Evolutionary conservation across 2,329 filamentous ascomycete genomes (phyloP).

Genomic region (Stromatinia cepivora): DNA sequence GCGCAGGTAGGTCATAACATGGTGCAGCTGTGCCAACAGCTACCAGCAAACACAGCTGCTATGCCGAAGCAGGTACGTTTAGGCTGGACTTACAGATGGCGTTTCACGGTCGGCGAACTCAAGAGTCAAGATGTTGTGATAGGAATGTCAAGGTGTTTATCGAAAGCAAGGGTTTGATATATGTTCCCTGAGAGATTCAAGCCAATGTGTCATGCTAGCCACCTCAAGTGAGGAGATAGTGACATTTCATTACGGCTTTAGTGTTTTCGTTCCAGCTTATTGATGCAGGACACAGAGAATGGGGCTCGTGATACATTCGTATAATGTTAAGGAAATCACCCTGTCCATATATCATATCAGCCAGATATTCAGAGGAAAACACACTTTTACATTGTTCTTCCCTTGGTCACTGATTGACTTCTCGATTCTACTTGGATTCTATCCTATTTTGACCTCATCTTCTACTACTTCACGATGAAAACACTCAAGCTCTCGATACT

Average conservation of each 20-base stretch:
- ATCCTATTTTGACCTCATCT: not conserved
- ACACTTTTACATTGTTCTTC: not conserved
- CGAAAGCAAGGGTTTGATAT: not conserved
- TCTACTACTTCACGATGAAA: slow-evolving; percentile 2
- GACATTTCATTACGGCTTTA: slow-evolving; percentile 7
- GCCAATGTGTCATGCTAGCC: no score
- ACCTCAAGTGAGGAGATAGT: not conserved
- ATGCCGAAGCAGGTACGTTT: no score
- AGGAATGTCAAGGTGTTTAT: not conserved
- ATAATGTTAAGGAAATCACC: not conserved
- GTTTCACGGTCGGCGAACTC: not conserved
- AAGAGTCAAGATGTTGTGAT: not conserved
- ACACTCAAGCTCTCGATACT: slow-evolving; percentile 12
- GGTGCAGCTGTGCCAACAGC: not conserved
- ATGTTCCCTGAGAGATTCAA: not conserved
- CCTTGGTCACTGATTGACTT: not conserved
- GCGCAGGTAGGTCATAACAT: not conserved
- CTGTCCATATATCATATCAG: slow-evolving; percentile 1
- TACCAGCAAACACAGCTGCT: not conserved
- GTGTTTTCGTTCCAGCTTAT: not conserved
- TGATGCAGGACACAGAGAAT: not conserved
- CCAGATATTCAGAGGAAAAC: not conserved
- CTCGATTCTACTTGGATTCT: not conserved
- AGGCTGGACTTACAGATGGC: no score
- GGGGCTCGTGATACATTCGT: not conserved